phyloP scores from a whole-genome alignment of 2,329 filamentous ascomycete species.

The Pseudogymnoascus sp. region DNA sequence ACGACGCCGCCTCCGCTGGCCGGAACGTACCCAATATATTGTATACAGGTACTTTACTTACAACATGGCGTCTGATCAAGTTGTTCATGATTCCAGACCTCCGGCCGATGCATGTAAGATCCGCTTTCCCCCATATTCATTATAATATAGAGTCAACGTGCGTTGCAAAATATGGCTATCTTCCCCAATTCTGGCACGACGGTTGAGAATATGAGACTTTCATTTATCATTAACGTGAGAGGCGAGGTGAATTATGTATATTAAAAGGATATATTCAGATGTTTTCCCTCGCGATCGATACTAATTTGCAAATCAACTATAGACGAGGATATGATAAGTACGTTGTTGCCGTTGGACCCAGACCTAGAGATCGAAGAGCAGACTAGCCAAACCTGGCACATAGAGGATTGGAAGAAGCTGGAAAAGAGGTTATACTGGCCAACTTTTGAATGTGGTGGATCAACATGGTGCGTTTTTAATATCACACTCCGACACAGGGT shows the following conservation, averaged over 20 bases:
- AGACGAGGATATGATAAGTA: conserved; percentile 81
- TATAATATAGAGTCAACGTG: background rate
- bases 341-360: conserved; percentile 63
- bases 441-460: conserved; percentile 74
- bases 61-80: background rate
- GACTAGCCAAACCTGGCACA: conserved; percentile 73
- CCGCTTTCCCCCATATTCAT: background rate
- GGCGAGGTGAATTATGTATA: background rate
- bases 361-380: conserved; percentile 77
- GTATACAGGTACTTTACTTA: background rate
- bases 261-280: background rate
- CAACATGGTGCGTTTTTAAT: conserved; percentile 62
- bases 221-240: background rate
- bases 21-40: background rate
- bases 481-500: background rate
- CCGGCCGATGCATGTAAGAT: background rate
- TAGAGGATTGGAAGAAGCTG: conserved; percentile 71
- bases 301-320: background rate
- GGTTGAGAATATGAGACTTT: background rate
- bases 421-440: conserved; percentile 83
- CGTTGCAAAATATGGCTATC: background rate
- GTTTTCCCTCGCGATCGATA: background rate
- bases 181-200: background rate
- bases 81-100: background rate
- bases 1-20: background rate